phyloP scores from a whole-genome alignment of 2,329 filamentous ascomycete genomes.

The Thelonectria discophora region DNA sequence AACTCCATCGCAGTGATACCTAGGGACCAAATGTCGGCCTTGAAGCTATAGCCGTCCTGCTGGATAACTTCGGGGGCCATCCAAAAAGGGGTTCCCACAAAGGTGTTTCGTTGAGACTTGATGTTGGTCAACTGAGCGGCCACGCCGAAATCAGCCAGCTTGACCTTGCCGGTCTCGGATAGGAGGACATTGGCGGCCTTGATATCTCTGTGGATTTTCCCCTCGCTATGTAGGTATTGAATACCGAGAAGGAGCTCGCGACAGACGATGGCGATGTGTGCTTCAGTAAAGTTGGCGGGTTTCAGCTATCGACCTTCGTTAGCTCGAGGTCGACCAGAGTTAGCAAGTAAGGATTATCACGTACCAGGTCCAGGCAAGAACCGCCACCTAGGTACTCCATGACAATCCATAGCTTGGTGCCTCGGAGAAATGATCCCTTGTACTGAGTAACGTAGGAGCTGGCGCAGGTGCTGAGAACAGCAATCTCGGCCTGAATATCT shows the following conservation, averaged over 20 bases:
- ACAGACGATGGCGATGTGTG: constrained; percentile 92
- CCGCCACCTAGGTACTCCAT: constrained; percentile 98
- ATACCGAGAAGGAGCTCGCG: constrained; percentile 89
- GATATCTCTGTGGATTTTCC: constrained; percentile 96
- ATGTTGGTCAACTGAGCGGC: constrained; percentile 97
- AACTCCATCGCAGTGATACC: constrained; percentile 93
- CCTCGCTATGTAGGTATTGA: constrained; percentile 91
- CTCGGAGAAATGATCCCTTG: constrained; percentile 94
- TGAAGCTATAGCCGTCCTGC: constrained; percentile 83
- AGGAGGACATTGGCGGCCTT: constrained; percentile 96
- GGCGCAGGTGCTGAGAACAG: constrained; percentile 91
- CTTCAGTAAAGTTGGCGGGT: constrained; percentile 87
- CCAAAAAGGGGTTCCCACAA: constrained; percentile 97
- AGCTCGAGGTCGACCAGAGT: constrained; percentile 3
- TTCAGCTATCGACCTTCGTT: constrained; percentile 70
- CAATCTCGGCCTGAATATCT: constrained; percentile 97
- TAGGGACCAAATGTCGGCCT: constrained; percentile 92
- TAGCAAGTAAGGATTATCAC: constrained; percentile 28
- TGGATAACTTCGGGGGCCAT: constrained; percentile 97
- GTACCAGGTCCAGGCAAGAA: constrained; percentile 91
- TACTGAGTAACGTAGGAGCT: constrained; percentile 96
- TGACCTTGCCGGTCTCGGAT: constrained; percentile 89
- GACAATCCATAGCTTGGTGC: constrained; percentile 98
- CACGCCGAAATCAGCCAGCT: constrained; percentile 96
- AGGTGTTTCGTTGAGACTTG: constrained; percentile 96